Conservation (phyloP, 163 green algal species). For the Chlamydomonas reinhardtii region DNA sequence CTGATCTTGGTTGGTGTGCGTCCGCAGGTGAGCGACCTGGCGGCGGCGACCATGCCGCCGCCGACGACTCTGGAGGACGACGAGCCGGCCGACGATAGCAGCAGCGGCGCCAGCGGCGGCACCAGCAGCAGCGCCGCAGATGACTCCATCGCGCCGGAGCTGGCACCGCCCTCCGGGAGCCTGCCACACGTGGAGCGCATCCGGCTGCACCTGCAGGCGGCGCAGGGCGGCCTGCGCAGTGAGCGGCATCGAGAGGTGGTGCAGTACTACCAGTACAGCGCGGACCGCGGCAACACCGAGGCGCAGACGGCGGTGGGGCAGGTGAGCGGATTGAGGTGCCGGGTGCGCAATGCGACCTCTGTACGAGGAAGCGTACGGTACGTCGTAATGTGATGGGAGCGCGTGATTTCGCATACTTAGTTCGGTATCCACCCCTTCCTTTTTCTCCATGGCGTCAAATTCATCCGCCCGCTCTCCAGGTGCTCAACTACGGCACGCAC, state of each 20-base stretch:
- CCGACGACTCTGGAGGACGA: neutral
- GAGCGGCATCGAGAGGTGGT: slow-evolving; percentile 83
- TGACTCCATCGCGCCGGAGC: no score
- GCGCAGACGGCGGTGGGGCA: slow-evolving; percentile 85
- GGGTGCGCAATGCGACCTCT: no score
- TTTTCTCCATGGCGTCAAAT: no score
- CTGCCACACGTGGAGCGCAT: slow-evolving; percentile 73
- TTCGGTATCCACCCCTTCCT: no score
- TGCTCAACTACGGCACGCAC: slow-evolving; percentile 72
- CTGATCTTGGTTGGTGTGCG: no score
- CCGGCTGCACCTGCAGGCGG: slow-evolving; percentile 63
- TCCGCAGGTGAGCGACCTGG: slow-evolving; percentile 49
- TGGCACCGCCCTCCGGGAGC: neutral
- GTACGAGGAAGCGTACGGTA: no score
- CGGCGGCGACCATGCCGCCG: neutral
- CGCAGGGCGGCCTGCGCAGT: slow-evolving; percentile 37
- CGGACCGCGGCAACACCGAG: slow-evolving; percentile 91
- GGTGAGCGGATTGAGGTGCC: slow-evolving; percentile 38
- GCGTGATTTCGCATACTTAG: no score
- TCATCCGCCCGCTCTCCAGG: neutral
- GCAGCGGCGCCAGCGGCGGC: neutral
- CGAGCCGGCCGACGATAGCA: neutral
- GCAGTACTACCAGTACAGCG: slow-evolving; percentile 95
- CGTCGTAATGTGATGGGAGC: no score
- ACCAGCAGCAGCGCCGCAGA: neutral